These are phyloP conservation scores for Kazachstania viticola DNA, from an alignment of 805 yeast species.

Conservation along the genomic window DNA sequence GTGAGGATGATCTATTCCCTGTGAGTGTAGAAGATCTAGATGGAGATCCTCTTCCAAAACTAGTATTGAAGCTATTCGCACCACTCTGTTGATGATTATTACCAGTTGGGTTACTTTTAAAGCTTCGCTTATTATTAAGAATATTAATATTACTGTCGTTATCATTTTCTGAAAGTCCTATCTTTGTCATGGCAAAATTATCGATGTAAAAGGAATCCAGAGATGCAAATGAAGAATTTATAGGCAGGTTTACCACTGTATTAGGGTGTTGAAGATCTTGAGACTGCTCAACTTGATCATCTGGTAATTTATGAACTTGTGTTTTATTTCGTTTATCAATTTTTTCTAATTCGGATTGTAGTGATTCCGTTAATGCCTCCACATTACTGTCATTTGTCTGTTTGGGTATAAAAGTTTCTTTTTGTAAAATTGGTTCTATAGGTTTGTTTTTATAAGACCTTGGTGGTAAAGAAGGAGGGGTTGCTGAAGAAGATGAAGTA, in stretches of 20 bases:
- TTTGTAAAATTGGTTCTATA: too few species aligned
- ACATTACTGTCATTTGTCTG: not conserved
- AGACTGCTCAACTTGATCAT: not conserved
- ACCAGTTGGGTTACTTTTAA: too few species aligned
- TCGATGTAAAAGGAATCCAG: constrained; percentile 53
- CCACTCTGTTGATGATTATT: too few species aligned
- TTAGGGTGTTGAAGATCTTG: not conserved
- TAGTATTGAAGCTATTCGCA: too few species aligned
- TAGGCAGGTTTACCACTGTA: constrained; percentile 47
- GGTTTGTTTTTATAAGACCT: too few species aligned
- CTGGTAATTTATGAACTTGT: too few species aligned
- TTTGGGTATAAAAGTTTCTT: too few species aligned
- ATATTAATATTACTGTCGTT: not conserved
- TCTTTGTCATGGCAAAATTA: constrained; percentile 30
- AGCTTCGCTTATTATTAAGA: too few species aligned
- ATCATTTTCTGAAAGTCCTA: constrained; percentile 3
- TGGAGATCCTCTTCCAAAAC: not conserved
- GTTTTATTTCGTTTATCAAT: too few species aligned
- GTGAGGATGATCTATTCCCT: constrained; percentile 3
- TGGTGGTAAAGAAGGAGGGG: too few species aligned
- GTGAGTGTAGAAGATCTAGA: constrained; percentile 1
- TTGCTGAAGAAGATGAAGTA: not conserved
- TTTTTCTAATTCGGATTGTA: not conserved
- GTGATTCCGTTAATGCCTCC: not conserved
- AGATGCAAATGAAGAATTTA: constrained; percentile 70